These are phyloP conservation scores for Irpex lacteus DNA, from an alignment of 1,284 basidiomycete genomes.

Conservation along the genomic window DNA sequence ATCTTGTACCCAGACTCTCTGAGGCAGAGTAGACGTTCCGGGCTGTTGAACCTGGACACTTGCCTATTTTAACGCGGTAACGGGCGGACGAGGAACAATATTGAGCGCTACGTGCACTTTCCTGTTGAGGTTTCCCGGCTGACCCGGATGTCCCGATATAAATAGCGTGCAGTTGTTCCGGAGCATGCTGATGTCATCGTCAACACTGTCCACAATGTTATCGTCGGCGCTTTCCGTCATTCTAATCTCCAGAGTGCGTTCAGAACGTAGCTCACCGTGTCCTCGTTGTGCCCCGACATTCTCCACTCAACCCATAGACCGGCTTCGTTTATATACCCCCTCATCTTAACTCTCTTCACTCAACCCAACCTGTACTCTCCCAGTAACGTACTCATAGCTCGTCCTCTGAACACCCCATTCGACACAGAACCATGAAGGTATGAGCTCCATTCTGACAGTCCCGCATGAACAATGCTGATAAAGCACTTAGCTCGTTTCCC, in stretches of 20 bases:
- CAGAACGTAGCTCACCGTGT: no score
- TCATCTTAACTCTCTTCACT: no score
- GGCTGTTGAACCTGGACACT: background rate
- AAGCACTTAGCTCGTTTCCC: slow-evolving; percentile 35
- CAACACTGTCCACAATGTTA: background rate
- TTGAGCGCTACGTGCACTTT: background rate
- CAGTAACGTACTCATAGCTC: no score
- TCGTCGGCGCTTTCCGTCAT: background rate
- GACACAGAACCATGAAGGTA: slow-evolving; percentile 13
- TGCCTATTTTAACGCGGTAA: background rate
- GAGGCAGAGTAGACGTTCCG: background rate
- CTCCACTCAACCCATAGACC: background rate
- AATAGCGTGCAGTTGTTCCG: background rate
- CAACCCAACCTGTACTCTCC: no score
- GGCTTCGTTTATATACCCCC: background rate
- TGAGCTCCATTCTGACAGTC: background rate
- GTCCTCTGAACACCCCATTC: background rate
- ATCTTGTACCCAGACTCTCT: background rate
- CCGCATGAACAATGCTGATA: slow-evolving; percentile 4
- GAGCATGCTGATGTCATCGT: background rate
- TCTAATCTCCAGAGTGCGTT: background rate
- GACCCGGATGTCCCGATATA: background rate
- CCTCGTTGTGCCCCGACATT: background rate
- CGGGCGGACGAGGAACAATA: background rate
- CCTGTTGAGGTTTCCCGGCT: no score